phyloP scores from a whole-genome alignment of 1,284 basidiomycete species.

The Rhodofomes roseus region DNA sequence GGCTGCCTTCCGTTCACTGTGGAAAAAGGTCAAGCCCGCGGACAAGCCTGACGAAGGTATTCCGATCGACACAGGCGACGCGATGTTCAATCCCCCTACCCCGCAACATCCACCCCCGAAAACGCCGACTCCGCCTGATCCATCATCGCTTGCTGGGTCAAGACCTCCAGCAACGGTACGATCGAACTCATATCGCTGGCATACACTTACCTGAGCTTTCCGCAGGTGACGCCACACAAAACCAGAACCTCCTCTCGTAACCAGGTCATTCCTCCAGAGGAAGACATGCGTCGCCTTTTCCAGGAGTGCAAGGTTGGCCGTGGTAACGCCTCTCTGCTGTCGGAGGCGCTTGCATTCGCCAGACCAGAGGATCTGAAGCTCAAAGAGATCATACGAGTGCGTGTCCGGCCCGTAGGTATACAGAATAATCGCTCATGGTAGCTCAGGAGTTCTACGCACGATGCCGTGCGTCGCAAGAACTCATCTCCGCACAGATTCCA shows the following conservation, averaged over 20 bases:
- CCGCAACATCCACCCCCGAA: conserved; percentile 15
- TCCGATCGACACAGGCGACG: conserved; percentile 70
- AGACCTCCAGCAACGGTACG: conserved; percentile 16
- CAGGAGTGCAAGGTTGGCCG: conserved; percentile 76
- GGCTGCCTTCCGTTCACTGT: conserved; percentile 55
- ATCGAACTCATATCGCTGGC: background rate
- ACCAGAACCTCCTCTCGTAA: conserved; percentile 39
- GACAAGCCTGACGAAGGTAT: conserved; percentile 75
- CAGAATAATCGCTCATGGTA: background rate
- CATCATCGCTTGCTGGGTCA: conserved; percentile 7
- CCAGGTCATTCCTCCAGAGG: conserved; percentile 67
- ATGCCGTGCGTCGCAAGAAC: conserved; percentile 68
- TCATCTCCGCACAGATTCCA: conserved; percentile 71
- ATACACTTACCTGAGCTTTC: no score
- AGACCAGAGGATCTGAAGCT: conserved; percentile 61
- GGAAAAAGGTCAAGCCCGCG: conserved; percentile 63
- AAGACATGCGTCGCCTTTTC: conserved; percentile 73
- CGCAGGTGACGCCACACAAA: conserved; percentile 14
- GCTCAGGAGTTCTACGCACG: conserved; percentile 69
- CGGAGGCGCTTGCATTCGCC: conserved; percentile 60
- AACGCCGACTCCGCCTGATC: conserved; percentile 6
- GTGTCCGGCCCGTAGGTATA: conserved; percentile 15
- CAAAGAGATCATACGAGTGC: conserved; percentile 59
- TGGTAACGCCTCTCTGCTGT: conserved; percentile 66
- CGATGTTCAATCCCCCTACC: conserved; percentile 69